Percentiles rank a stretch among this genome's conserved stretches.
These are phyloP conservation scores for Candida silvicultrix DNA, from an alignment of 805 yeast species.

Conservation along the genomic window DNA sequence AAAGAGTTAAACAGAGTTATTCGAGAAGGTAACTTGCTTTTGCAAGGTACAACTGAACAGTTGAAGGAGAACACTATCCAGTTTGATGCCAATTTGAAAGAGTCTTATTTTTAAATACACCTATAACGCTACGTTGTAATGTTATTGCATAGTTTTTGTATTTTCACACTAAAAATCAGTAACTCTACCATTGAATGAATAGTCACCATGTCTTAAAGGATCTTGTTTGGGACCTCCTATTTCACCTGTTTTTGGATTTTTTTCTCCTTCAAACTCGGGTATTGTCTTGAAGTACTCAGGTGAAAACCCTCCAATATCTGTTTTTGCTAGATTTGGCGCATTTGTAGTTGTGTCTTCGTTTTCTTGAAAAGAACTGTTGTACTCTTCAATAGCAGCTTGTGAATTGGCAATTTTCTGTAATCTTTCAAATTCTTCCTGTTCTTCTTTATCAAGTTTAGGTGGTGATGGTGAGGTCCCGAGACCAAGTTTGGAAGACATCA, in stretches of 20 bases:
- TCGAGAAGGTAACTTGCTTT: conserved; percentile 25
- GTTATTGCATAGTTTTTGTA: too few species aligned
- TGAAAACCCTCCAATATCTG: conserved; percentile 57
- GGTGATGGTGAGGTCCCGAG: conserved; percentile 36
- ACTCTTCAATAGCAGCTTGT: conserved; percentile 72
- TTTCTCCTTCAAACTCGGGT: conserved; percentile 94
- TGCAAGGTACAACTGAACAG: conserved; percentile 14
- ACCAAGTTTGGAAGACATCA: conserved; percentile 16
- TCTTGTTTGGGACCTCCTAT: conserved; percentile 97
- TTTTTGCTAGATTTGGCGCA: conserved; percentile 32
- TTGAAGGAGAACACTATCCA: conserved; percentile 14
- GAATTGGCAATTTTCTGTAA: conserved; percentile 77
- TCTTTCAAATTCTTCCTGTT: conserved; percentile 87
- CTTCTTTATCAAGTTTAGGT: conserved; percentile 69
- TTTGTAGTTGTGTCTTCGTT: conserved; percentile 24
- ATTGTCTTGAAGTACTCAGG: conserved; percentile 71
- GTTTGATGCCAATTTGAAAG: conserved; percentile 10
- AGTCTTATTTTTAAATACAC: neutral
- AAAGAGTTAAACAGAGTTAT: conserved; percentile 24
- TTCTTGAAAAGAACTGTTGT: conserved; percentile 42
- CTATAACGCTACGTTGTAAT: too few species aligned
- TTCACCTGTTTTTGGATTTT: conserved; percentile 92
- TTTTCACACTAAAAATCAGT: conserved; percentile 66
- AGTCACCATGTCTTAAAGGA: conserved; percentile 86
- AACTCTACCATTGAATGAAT: conserved; percentile 93